Conservation (phyloP, 2,329 filamentous ascomycete species). For the Arthrobotrys sphaeroides region DNA sequence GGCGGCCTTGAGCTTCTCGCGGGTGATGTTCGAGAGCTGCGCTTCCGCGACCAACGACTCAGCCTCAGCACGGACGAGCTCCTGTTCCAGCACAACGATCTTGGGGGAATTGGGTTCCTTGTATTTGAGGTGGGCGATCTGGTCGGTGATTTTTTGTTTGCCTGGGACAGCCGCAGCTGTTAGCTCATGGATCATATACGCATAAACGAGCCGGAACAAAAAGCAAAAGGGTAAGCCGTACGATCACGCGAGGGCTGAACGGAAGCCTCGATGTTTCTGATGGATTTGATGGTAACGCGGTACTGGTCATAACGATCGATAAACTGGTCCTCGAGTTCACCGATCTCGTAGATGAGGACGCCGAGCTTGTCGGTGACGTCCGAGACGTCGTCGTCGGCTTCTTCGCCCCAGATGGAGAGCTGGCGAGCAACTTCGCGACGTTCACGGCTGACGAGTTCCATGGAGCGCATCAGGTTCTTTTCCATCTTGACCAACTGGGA, state of each 20-base stretch:
- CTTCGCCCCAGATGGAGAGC: conserved; percentile 97
- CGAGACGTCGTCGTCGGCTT: conserved; percentile 94
- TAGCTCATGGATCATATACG: not conserved
- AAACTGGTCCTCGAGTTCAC: conserved; percentile 96
- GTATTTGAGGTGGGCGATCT: conserved; percentile 99
- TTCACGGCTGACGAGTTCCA: conserved; percentile 93
- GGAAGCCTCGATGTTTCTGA: conserved; percentile 97
- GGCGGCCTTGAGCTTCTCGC: conserved; percentile 98
- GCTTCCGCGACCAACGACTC: conserved; percentile 99
- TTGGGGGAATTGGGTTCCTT: conserved; percentile 98
- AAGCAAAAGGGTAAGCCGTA: conserved; percentile 65
- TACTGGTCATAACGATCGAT: conserved; percentile 99
- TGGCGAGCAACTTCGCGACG: conserved; percentile 99
- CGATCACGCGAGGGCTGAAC: conserved; percentile 97
- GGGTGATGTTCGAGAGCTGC: conserved; percentile 98
- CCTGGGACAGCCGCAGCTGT: conserved; percentile 65
- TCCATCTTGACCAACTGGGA: conserved; percentile 99
- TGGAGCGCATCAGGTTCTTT: conserved; percentile 99
- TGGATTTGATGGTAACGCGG: conserved; percentile 98
- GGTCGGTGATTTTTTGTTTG: conserved; percentile 99
- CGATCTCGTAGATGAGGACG: conserved; percentile 97
- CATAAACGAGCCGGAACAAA: not conserved
- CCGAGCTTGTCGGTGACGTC: conserved; percentile 99
- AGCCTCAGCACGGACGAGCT: conserved; percentile 96
- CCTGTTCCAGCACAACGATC: conserved; percentile 97